Percentiles rank a stretch among this genome's conserved stretches.
Evolutionary conservation across 2,329 filamentous ascomycete species (phyloP).

Genomic region (Fusarium pseudonygamai): DNA sequence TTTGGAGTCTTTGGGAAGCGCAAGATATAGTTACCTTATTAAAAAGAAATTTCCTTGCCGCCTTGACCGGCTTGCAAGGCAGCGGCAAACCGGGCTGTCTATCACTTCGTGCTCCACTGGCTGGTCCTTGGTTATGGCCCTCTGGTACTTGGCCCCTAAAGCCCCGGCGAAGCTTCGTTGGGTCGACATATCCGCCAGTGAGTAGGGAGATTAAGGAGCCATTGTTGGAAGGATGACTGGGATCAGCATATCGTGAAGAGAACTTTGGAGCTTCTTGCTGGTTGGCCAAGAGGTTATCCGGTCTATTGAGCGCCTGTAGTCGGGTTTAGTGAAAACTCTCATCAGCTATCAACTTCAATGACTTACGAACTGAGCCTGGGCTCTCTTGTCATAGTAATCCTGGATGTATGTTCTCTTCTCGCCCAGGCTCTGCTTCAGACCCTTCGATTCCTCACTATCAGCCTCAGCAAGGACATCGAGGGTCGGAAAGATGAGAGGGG

Average conservation of each 20-base stretch:
- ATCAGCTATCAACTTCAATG: fast-evolving
- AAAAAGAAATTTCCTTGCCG: conserved; percentile 3
- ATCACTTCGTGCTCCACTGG: not conserved
- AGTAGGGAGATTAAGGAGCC: conserved; percentile 5
- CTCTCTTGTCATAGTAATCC: conserved; percentile 8
- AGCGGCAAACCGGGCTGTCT: not conserved
- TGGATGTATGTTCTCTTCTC: conserved; percentile 2
- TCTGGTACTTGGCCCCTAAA: not conserved
- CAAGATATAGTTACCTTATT: not conserved
- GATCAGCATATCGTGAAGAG: conserved; percentile 7
- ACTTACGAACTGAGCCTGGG: conserved; percentile 14
- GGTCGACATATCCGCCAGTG: conserved; percentile 9
- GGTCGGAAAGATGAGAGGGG: conserved; percentile 49
- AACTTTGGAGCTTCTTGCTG: conserved; percentile 7
- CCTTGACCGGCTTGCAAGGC: not conserved
- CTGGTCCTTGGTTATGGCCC: not conserved
- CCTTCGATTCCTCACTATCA: conserved; percentile 3
- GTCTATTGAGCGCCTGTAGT: not conserved
- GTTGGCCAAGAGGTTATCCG: conserved; percentile 3
- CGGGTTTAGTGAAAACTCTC: not conserved
- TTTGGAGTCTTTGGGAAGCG: fast-evolving
- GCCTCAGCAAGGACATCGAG: conserved; percentile 7
- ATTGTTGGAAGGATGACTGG: conserved; percentile 4
- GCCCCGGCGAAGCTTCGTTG: not conserved
- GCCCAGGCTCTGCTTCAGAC: not conserved